These are phyloP conservation scores for Insectozyma bohioensis DNA, from an alignment of 1,139 yeast species.

Conservation along the genomic window DNA sequence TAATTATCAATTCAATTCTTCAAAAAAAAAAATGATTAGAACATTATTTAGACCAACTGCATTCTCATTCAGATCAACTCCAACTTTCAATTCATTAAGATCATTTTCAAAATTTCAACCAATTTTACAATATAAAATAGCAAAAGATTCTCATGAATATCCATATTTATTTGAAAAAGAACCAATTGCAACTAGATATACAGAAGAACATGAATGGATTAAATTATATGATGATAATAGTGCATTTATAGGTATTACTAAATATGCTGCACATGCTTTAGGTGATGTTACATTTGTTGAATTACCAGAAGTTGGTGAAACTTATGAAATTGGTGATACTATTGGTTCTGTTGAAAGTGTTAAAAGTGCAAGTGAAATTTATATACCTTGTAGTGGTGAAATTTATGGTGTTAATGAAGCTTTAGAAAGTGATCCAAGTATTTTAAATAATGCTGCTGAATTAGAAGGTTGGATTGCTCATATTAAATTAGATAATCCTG, in stretches of 20 bases:
- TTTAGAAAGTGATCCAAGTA: slow-evolving; percentile 69
- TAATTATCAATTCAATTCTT: slow-evolving; percentile 1
- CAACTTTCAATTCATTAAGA: slow-evolving; percentile 3
- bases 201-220: slow-evolving; percentile 95
- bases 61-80: slow-evolving; percentile 7
- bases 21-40: slow-evolving; percentile 13
- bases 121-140: slow-evolving; percentile 36
- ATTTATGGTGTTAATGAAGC: slow-evolving; percentile 68
- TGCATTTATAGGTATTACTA: slow-evolving; percentile 88
- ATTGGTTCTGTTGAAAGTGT: slow-evolving; percentile 94
- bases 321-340: slow-evolving; percentile 71
- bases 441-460: slow-evolving; percentile 85
- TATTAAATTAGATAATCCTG: slow-evolving; percentile 51
- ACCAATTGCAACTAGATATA: slow-evolving; percentile 63
- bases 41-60: slow-evolving; percentile 14
- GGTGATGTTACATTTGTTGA: slow-evolving; percentile 97
- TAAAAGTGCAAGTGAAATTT: slow-evolving; percentile 91
- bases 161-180: slow-evolving; percentile 45
- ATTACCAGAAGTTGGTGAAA: slow-evolving; percentile 74
- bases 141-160: slow-evolving; percentile 52
- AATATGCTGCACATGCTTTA: slow-evolving; percentile 95
- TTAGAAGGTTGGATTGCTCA: slow-evolving; percentile 94
- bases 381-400: slow-evolving; percentile 82
- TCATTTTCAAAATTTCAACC: slow-evolving; percentile 9
- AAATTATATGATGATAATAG: slow-evolving; percentile 81